phyloP scores from a whole-genome alignment of 371 early-diverging fungal species.

The Actinomortierella wolfii region DNA sequence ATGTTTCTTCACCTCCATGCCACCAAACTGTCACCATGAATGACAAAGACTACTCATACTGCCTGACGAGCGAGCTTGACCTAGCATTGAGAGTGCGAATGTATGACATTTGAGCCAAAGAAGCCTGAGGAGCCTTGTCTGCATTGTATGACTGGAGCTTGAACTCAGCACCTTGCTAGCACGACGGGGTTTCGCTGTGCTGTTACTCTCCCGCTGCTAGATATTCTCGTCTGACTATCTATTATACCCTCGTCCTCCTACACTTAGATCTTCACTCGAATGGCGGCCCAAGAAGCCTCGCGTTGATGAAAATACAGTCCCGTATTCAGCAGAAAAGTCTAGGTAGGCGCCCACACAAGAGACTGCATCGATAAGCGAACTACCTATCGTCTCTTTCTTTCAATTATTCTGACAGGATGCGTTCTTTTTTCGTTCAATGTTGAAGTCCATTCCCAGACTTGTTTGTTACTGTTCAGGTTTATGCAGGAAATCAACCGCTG shows the following conservation, averaged over 20 bases:
- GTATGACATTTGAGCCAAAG: constrained; percentile 45
- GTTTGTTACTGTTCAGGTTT: constrained; percentile 76
- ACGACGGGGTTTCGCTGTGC: background rate
- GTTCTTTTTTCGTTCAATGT: background rate
- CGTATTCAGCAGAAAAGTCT: constrained; percentile 48
- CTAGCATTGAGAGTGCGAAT: constrained; percentile 68
- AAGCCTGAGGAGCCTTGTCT: too few species aligned
- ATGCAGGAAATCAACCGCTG: constrained; percentile 79
- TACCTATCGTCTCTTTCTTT: constrained; percentile 43
- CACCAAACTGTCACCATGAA: constrained; percentile 35
- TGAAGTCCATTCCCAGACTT: constrained; percentile 60
- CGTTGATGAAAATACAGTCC: constrained; percentile 25
- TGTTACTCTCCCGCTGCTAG: constrained; percentile 7
- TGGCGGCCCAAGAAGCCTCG: constrained; percentile 44
- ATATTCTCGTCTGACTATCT: constrained; percentile 6
- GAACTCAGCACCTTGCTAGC: background rate
- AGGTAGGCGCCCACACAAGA: constrained; percentile 6
- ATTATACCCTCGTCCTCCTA: background rate
- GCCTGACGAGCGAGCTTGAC: constrained; percentile 69
- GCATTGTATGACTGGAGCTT: background rate
- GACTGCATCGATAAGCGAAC: constrained; percentile 14
- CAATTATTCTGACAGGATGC: constrained; percentile 13
- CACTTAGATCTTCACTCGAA: constrained; percentile 19
- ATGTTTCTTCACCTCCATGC: constrained; percentile 6
- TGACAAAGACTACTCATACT: constrained; percentile 73